Percentiles rank a stretch among this genome's conserved stretches.
Evolutionary conservation across 805 yeast species (phyloP).

Genomic region (Kazachstania bromeliacearum): DNA sequence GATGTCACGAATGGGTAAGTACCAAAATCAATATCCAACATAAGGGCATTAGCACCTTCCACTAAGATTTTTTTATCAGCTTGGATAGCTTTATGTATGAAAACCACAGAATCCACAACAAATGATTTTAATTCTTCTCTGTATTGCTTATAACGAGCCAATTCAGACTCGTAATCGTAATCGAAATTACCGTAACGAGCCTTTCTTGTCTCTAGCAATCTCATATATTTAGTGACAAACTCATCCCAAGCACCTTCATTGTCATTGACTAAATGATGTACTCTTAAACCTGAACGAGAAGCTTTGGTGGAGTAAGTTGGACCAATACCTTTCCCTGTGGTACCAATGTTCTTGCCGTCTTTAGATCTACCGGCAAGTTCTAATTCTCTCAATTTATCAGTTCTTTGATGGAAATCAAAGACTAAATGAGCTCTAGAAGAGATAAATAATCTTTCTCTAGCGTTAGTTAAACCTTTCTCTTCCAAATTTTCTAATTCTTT

Average conservation of each 20-base stretch:
- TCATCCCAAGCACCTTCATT: conserved; percentile 91
- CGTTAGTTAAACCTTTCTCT: conserved; percentile 57
- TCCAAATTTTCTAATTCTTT: conserved; percentile 75
- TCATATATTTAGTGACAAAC: conserved; percentile 66
- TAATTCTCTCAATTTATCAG: conserved; percentile 89
- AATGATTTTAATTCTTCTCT: conserved; percentile 74
- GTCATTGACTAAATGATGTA: conserved; percentile 86
- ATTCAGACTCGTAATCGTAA: conserved; percentile 72
- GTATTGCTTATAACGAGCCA: conserved; percentile 63
- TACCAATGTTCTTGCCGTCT: conserved; percentile 80
- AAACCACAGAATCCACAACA: conserved; percentile 86
- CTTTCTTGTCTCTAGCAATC: conserved; percentile 71
- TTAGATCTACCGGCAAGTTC: conserved; percentile 52
- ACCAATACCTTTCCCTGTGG: conserved; percentile 98
- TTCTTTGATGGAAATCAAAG: conserved; percentile 95
- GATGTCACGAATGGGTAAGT: conserved; percentile 97
- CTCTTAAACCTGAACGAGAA: conserved; percentile 91
- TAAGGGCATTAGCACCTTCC: conserved; percentile 97
- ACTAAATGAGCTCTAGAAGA: conserved; percentile 94
- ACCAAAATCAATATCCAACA: conserved; percentile 96
- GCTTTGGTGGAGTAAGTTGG: conserved; percentile 97
- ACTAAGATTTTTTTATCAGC: conserved; percentile 78
- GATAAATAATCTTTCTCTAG: conserved; percentile 64
- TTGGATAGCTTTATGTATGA: conserved; percentile 68
- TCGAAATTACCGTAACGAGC: conserved; percentile 92